A percentile compares a stretch with the other conserved stretches of the same genome.
phyloP scores from a whole-genome alignment of 2,329 filamentous ascomycete species.

The Epicoccum nigrum region DNA sequence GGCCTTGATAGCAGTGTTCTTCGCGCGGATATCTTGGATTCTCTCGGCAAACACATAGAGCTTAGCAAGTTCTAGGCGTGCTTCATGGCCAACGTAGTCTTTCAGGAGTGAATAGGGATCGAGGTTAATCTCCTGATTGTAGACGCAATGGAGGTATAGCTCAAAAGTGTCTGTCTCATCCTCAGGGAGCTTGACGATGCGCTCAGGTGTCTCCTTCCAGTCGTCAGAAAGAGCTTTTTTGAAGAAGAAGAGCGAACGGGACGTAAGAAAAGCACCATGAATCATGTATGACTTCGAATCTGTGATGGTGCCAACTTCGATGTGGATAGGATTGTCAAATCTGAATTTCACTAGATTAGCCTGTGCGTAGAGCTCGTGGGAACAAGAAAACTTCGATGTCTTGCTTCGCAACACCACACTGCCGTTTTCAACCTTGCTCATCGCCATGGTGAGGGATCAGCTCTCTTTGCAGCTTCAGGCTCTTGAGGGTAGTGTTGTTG shows the following conservation, averaged over 20 bases:
- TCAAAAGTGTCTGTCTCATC: constrained; percentile 6
- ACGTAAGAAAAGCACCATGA: not conserved
- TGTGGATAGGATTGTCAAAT: no score
- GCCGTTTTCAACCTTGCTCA: no score
- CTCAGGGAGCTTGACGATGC: constrained; percentile 6
- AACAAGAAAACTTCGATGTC: no score
- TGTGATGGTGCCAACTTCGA: no score
- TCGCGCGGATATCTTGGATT: constrained; percentile 12
- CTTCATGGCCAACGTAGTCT: not conserved
- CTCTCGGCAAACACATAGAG: constrained; percentile 22
- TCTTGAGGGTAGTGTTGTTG: no score
- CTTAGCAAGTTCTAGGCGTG: not conserved
- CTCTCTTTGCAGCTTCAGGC: no score
- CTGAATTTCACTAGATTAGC: no score
- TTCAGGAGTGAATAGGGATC: not conserved
- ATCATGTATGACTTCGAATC: not conserved
- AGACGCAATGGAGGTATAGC: constrained; percentile 7
- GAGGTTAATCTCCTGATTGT: not conserved
- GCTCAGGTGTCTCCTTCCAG: constrained; percentile 9
- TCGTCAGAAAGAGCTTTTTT: constrained; percentile 7
- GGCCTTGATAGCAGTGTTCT: not conserved
- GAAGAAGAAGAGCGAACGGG: constrained; percentile 10
- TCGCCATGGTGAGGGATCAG: no score
- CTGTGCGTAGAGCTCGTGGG: no score
- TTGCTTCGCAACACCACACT: no score